These are phyloP conservation scores for Chlorella sp. DNA, from an alignment of 139 green algal genomes.

Conservation along the genomic window DNA sequence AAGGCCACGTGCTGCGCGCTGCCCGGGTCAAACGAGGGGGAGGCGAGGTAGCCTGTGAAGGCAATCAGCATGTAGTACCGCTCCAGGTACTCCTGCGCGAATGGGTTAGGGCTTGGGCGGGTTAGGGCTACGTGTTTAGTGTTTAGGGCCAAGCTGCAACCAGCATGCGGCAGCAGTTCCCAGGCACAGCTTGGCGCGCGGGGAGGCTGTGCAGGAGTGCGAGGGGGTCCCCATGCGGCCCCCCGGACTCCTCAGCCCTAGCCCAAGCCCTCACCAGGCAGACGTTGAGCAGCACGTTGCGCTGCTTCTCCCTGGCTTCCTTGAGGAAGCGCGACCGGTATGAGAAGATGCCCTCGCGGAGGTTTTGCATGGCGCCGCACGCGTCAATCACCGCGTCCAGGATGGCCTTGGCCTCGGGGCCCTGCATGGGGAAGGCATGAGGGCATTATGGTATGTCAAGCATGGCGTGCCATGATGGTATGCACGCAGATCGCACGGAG, in stretches of 20 bases:
- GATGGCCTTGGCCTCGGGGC: constrained; percentile 55
- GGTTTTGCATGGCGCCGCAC: constrained; percentile 78
- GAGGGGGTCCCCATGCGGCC: no score
- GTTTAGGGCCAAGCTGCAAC: no score
- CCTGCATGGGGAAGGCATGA: constrained; percentile 16
- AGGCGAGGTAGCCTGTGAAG: constrained; percentile 77
- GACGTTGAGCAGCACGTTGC: constrained; percentile 66
- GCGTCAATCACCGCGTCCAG: constrained; percentile 80
- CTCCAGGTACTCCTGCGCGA: constrained; percentile 71
- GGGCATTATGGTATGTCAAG: no score
- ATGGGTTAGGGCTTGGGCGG: no score
- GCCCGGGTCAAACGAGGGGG: constrained; percentile 48
- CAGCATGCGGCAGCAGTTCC: no score
- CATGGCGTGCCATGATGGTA: no score
- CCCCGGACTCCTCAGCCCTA: no score
- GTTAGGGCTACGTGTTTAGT: not conserved
- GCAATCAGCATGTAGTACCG: constrained; percentile 73
- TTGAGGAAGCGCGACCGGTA: constrained; percentile 76
- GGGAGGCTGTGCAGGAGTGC: no score
- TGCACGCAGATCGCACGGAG: no score
- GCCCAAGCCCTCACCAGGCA: constrained; percentile 41
- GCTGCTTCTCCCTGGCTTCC: constrained; percentile 72
- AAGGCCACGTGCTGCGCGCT: constrained; percentile 44
- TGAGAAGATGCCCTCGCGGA: constrained; percentile 78
- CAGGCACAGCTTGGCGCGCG: no score